Evolutionary conservation across 805 yeast species (phyloP).

Genomic region (Candida morakotiae): DNA sequence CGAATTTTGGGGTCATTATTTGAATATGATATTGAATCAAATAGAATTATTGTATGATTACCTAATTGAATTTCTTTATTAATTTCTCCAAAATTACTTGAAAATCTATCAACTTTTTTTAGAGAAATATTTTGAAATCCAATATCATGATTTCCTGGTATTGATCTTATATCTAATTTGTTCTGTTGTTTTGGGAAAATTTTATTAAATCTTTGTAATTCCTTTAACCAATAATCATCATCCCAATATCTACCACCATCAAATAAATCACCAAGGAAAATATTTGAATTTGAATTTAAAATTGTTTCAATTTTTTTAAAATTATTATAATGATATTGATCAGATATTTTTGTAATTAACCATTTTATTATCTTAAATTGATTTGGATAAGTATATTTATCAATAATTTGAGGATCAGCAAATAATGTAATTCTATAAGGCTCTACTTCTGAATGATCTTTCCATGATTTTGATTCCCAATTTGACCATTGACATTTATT

Average conservation of each 20-base stretch:
- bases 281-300: constrained; percentile 68
- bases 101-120: constrained; percentile 58
- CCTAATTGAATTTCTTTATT: constrained; percentile 52
- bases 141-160: constrained; percentile 95
- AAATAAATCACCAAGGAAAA: constrained; percentile 87
- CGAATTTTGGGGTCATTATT: constrained; percentile 43
- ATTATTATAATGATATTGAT: constrained; percentile 76
- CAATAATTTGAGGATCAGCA: constrained; percentile 96
- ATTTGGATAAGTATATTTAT: constrained; percentile 80
- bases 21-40: constrained; percentile 83
- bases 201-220: constrained; percentile 60
- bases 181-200: constrained; percentile 63
- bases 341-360: constrained; percentile 61
- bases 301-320: constrained; percentile 53
- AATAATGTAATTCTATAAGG: constrained; percentile 54
- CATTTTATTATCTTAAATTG: constrained; percentile 48
- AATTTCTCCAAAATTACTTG: constrained; percentile 69
- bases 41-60: constrained; percentile 66
- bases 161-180: constrained; percentile 31
- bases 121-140: constrained; percentile 80
- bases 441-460: constrained; percentile 15
- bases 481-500: constrained; percentile 48
- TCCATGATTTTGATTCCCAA: constrained; percentile 67
- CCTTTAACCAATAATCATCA: constrained; percentile 60
- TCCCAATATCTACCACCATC: constrained; percentile 95